phyloP scores from a whole-genome alignment of 163 green algal species.

The Botryococcus braunii region DNA sequence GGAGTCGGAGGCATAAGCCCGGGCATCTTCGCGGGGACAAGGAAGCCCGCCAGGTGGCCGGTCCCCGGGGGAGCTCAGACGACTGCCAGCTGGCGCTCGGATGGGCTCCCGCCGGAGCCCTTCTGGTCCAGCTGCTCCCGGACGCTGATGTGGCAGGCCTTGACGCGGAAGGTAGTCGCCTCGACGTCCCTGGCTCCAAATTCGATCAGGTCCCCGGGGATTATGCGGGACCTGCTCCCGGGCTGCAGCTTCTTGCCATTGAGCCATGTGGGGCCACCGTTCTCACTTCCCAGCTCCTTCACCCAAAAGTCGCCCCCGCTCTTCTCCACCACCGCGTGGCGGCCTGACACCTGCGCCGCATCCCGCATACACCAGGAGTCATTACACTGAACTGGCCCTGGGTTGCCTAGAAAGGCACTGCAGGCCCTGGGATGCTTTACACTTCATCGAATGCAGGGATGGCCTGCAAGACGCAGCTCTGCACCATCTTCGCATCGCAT shows the following conservation, averaged over 20 bases:
- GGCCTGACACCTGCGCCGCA: slow-evolving; percentile 11
- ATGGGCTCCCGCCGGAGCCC: no score
- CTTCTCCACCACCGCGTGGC: slow-evolving; percentile 15
- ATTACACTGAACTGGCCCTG: neutral
- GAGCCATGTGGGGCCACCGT: slow-evolving; percentile 33
- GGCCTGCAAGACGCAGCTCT: neutral
- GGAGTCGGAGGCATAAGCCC: no score
- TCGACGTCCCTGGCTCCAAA: slow-evolving; percentile 1
- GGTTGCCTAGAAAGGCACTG: neutral
- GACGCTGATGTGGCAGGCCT: slow-evolving; percentile 13
- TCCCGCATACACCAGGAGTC: neutral
- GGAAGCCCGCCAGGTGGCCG: no score
- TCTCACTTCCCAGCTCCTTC: slow-evolving; percentile 18
- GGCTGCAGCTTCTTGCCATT: slow-evolving; percentile 19
- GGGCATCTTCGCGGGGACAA: no score
- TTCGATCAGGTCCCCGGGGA: slow-evolving; percentile 15
- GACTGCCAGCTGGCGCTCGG: no score
- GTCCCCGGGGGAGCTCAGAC: no score
- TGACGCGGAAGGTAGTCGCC: slow-evolving; percentile 10
- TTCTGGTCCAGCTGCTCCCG: slow-evolving; percentile 9
- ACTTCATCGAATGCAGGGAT: neutral
- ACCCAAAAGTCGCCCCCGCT: slow-evolving; percentile 20
- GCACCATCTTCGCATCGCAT: neutral
- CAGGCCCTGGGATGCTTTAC: neutral
- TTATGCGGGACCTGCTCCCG: neutral